Conservation (phyloP, 1,284 basidiomycete genomes). For the Cryptococcus maquisensis region DNA sequence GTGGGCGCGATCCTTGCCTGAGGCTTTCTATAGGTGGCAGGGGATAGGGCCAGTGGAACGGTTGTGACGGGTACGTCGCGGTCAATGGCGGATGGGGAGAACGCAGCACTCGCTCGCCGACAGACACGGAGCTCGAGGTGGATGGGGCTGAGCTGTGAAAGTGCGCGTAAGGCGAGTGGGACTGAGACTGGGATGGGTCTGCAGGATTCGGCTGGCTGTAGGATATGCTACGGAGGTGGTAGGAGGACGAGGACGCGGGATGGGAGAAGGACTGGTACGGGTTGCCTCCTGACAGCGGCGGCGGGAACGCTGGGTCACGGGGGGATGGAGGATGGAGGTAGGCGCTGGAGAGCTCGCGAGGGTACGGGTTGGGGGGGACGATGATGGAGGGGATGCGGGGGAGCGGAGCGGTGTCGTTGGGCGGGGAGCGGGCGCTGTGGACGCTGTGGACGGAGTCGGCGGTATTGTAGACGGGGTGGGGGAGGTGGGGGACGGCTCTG, state of each 20-base stretch:
- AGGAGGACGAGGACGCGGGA: not conserved
- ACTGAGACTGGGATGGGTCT: not conserved
- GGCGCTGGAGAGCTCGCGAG: not conserved
- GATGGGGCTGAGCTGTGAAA: slow-evolving; percentile 12
- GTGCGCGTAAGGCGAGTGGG: slow-evolving; percentile 13
- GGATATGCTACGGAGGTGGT: not conserved
- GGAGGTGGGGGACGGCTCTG: slow-evolving; percentile 10
- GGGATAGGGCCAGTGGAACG: slow-evolving; percentile 17
- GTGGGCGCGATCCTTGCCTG: not conserved
- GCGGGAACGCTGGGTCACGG: not conserved
- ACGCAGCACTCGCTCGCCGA: slow-evolving; percentile 33
- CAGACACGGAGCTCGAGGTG: slow-evolving; percentile 20
- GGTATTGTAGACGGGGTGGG: slow-evolving; percentile 7
- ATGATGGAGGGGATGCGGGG: too few relatives aligned
- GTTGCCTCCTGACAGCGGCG: not conserved
- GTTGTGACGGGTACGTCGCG: slow-evolving; percentile 18
- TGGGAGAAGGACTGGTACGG: not conserved
- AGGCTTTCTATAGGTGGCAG: slow-evolving; percentile 6
- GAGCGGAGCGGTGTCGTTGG: too few relatives aligned
- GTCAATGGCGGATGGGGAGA: slow-evolving; percentile 45
- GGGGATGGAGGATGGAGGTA: not conserved
- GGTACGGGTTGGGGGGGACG: slow-evolving; percentile 1
- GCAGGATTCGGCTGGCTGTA: not conserved
- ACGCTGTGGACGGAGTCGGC: slow-evolving; percentile 1
- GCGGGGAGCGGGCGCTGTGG: not conserved